Evolutionary conservation across 1,284 basidiomycete genomes (phyloP), one percentile per base, ranked within the genome.

Genomic region (Serendipita sp.): DNA sequence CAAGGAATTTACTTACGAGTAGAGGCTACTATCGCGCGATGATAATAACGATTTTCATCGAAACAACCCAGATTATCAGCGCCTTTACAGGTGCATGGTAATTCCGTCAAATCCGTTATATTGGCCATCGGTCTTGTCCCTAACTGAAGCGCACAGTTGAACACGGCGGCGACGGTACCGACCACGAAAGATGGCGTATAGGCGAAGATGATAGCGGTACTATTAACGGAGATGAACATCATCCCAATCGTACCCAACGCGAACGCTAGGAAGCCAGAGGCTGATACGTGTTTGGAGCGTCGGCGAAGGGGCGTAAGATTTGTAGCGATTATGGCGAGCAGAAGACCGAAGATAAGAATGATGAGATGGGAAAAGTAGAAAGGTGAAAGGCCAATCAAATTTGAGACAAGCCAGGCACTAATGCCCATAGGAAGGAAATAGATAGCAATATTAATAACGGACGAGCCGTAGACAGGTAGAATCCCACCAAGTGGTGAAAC

Each of bases 231-330:
- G 45, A 26, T 50, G 26, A 13, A 53, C 2, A 64, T 38, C 67
- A 78, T 67, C 8, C 79, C 79, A 2, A 71, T 70, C n/a, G 74
- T 74, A 26, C 80, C 79, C 44, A 81, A 63, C 30, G 72, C 65
- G 66, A 79, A 78, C 22, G 74, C 79, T n/a, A 79, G 80, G 68
- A 82, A 77, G 1, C 70, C 63, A 60, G 78, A 73, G 0, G 74
- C 74, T 22, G 22, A 22, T 22, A 22, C 22, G 1, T 2, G 22
- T 22, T 22, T 22, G 22, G 22, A 22, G 22, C 22, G 22, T 22
- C 22, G 22, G 22, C 22, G 22, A 58, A 76, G 70, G 1, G 76
- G 75, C 45, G 80, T 68, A 8, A 80, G 69, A 35, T 74, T 64
- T 1, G 76, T 78, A 17, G 76, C 74, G 35, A 74, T 63, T 35